Percentiles rank a stretch among this genome's conserved stretches.
Conservation (phyloP, 176 grass and related monocot species). For the Pontederia paniculata region DNA sequence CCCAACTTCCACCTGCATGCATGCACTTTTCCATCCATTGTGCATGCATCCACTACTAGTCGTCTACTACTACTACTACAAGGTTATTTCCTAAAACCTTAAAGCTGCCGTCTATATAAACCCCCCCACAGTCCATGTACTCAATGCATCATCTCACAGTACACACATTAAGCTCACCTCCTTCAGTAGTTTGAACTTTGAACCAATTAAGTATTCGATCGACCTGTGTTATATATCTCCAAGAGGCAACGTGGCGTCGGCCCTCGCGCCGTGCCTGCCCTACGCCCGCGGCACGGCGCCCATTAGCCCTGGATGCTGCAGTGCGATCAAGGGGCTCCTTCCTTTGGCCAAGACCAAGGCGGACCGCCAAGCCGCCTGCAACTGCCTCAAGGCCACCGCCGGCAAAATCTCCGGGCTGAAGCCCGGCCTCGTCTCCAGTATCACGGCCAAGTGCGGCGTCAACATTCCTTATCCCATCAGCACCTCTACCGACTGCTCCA, state of each 20-base stretch:
- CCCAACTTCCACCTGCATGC: too few relatives aligned
- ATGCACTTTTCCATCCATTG: too few relatives aligned
- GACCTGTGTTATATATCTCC: too few relatives aligned
- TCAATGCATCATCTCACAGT: too few relatives aligned
- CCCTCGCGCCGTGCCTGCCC: neutral
- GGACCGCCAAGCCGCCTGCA: neutral
- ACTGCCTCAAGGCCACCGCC: neutral
- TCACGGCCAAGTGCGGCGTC: neutral
- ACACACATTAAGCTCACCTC: too few relatives aligned
- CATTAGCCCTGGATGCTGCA: neutral
- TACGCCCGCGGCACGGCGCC: neutral
- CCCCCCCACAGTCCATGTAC: too few relatives aligned
- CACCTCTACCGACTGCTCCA: neutral
- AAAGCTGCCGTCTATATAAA: too few relatives aligned
- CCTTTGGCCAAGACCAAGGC: neutral
- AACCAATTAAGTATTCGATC: too few relatives aligned
- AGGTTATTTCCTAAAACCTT: too few relatives aligned
- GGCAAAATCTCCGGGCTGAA: neutral
- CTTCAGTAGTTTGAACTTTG: too few relatives aligned
- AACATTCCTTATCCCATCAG: neutral
- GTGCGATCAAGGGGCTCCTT: neutral
- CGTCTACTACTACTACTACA: too few relatives aligned
- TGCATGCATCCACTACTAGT: too few relatives aligned
- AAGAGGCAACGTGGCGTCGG: neutral
- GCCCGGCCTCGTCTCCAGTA: neutral